Conservation (phyloP, 208 protist species). For the Novymonas esmeraldas region DNA sequence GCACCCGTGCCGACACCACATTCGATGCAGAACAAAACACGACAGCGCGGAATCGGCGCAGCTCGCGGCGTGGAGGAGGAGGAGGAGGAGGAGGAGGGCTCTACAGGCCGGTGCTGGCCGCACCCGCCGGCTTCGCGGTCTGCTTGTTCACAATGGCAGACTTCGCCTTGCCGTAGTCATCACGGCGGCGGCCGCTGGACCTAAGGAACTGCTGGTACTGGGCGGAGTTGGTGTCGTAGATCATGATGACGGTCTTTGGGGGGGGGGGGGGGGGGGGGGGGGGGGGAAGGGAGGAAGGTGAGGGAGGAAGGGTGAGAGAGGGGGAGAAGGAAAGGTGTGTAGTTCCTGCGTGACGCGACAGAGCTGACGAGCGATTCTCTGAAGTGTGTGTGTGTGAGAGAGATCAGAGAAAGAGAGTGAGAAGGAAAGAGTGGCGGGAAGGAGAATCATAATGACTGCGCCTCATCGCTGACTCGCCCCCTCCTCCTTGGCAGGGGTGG, state of each 20-base stretch:
- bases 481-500: no score
- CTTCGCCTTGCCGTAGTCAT: constrained; percentile 87
- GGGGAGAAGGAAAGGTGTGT: not conserved
- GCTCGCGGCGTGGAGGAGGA: no score
- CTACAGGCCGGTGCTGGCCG: constrained; percentile 90
- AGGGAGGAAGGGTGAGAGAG: not conserved
- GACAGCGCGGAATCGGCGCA: no score
- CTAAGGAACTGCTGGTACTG: constrained; percentile 95
- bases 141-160: constrained; percentile 74
- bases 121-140: constrained; percentile 80
- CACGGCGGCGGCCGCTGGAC: constrained; percentile 89
- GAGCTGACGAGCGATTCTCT: not conserved
- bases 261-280: not conserved
- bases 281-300: not conserved
- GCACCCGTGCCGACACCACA: no score
- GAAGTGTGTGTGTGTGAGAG: not conserved
- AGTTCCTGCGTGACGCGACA: no score
- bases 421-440: not conserved
- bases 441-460: no score
- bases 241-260: constrained; percentile 85
- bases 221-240: constrained; percentile 92
- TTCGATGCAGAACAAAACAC: not conserved
- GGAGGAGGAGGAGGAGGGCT: constrained; percentile 1
- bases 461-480: no score
- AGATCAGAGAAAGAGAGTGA: not conserved